phyloP scores from a whole-genome alignment of 2,329 filamentous ascomycete genomes.

The Arachnomyces sp. region DNA sequence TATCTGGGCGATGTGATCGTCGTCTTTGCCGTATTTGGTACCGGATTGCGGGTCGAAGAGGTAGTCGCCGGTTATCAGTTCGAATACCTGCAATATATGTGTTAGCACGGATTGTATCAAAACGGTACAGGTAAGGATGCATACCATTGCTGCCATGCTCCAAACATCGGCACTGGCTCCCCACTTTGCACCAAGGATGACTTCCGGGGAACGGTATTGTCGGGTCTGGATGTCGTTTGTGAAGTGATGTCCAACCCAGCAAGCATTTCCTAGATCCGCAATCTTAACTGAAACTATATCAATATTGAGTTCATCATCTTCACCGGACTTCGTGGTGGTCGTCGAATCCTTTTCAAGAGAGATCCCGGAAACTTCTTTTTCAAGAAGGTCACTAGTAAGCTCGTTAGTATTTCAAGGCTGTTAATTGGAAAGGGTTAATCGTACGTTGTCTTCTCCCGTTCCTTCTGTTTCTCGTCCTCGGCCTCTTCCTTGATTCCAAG shows the following conservation, averaged over 20 bases:
- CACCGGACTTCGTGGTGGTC: conserved; percentile 34
- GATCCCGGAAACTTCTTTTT: conserved; percentile 89
- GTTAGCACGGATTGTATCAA: conserved; percentile 5
- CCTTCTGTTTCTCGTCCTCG: conserved; percentile 62
- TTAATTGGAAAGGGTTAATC: conserved; percentile 28
- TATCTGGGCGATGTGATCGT: conserved; percentile 98
- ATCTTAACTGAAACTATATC: conserved; percentile 98
- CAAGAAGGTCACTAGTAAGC: conserved; percentile 66
- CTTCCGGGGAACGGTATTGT: conserved; percentile 94
- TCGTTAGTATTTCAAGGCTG: background rate
- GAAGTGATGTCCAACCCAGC: conserved; percentile 98
- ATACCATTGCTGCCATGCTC: conserved; percentile 99
- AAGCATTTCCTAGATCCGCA: conserved; percentile 94
- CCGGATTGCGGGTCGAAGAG: conserved; percentile 97
- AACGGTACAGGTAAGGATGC: conserved; percentile 20
- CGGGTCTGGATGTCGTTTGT: conserved; percentile 98
- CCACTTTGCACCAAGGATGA: conserved; percentile 95
- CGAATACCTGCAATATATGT: conserved; percentile 63
- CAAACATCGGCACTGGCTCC: conserved; percentile 98
- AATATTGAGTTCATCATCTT: conserved; percentile 41
- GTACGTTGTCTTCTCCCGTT: conserved; percentile 90
- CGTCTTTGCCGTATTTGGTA: conserved; percentile 98
- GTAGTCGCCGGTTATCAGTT: conserved; percentile 96
- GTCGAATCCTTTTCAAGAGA: conserved; percentile 71
- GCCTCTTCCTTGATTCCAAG: conserved; percentile 48